phyloP scores from a whole-genome alignment of 2,329 filamentous ascomycete genomes.

The Zymoseptoria tritici region DNA sequence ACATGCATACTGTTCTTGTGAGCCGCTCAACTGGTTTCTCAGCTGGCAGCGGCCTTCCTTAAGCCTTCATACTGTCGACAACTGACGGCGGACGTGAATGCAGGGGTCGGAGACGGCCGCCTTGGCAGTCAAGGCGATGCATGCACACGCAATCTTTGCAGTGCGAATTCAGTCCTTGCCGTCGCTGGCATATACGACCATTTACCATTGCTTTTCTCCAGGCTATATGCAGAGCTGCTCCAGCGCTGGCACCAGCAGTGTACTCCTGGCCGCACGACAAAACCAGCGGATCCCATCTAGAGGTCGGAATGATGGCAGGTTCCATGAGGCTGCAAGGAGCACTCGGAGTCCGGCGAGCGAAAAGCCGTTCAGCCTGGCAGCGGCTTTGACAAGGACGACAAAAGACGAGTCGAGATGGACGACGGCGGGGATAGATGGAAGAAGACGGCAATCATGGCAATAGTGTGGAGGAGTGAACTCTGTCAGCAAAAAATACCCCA shows the following conservation, averaged over 20 bases:
- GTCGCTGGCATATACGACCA: neutral
- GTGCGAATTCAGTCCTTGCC: neutral
- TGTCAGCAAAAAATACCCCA: neutral
- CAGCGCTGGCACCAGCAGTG: neutral
- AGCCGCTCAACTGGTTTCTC: neutral
- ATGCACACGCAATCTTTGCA: neutral
- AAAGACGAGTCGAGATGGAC: neutral
- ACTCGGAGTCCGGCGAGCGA: no score
- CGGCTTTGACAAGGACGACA: neutral
- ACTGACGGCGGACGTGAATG: neutral
- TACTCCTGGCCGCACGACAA: neutral
- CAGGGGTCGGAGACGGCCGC: neutral
- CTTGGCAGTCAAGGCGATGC: neutral
- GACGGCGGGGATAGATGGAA: neutral
- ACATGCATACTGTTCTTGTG: no score
- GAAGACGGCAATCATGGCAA: neutral
- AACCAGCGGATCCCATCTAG: neutral
- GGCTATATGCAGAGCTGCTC: neutral
- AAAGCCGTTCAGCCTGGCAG: neutral
- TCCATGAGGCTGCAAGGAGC: neutral
- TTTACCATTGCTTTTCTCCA: neutral
- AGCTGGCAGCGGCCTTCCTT: neutral
- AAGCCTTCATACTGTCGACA: neutral
- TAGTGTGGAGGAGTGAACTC: neutral
- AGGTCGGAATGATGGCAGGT: neutral